These are phyloP conservation scores for Hirsutella minnesotensis DNA, from an alignment of 2,329 filamentous ascomycete species.

Conservation along the genomic window DNA sequence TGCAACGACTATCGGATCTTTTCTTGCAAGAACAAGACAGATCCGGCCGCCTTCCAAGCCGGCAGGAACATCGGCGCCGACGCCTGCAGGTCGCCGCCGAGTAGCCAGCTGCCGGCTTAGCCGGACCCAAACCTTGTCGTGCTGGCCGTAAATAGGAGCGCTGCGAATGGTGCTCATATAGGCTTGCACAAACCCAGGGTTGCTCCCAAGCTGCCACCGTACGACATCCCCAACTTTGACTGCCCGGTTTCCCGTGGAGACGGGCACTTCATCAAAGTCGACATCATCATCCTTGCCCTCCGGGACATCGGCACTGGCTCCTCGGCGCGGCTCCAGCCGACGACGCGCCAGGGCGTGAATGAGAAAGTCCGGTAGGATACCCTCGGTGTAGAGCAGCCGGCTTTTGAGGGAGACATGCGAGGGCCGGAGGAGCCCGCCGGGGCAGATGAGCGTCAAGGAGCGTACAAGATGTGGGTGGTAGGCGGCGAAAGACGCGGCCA, in stretches of 20 bases:
- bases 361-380: conserved; percentile 46
- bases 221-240: conserved; percentile 48
- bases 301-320: conserved; percentile 21
- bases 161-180: conserved; percentile 61
- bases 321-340: conserved; percentile 32
- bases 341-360: conserved; percentile 39
- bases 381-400: conserved; percentile 49
- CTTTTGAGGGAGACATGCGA: conserved; percentile 49
- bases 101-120: conserved; percentile 37
- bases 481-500: conserved; percentile 57
- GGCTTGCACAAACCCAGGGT: conserved; percentile 55
- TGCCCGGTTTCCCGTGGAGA: conserved; percentile 26
- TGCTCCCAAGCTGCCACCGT: conserved; percentile 55
- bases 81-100: neutral
- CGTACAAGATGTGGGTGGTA: conserved; percentile 54
- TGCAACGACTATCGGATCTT: conserved; percentile 55
- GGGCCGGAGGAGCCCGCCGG: conserved; percentile 55
- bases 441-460: conserved; percentile 54
- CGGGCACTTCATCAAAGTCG: conserved; percentile 31
- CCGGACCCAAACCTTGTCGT: conserved; percentile 43
- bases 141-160: conserved; percentile 55
- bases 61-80: neutral
- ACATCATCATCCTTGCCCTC: conserved; percentile 26
- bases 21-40: conserved; percentile 52
- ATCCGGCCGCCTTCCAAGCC: conserved; percentile 37